A percentile compares a stretch with the other conserved stretches of the same genome.
These are phyloP conservation scores for Venturia pyrina DNA, from an alignment of 2,329 filamentous ascomycete genomes.

Conservation along the genomic window DNA sequence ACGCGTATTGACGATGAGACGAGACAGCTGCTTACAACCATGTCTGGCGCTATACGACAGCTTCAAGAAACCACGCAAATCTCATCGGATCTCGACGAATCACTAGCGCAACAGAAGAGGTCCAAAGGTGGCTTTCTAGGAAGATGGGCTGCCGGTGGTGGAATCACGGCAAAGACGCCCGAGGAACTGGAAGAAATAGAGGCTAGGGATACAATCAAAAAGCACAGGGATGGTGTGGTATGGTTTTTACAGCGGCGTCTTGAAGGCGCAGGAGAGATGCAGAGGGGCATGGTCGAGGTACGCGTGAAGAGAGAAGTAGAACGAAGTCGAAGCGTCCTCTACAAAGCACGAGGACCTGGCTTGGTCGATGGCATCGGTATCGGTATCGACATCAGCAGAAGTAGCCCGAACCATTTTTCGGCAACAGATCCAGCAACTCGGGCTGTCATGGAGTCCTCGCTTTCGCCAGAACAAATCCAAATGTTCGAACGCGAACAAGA, in stretches of 20 bases:
- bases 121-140: conserved; percentile 53
- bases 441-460: conserved; percentile 27
- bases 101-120: conserved; percentile 62
- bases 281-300: conserved; percentile 89
- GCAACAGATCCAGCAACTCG: conserved; percentile 14
- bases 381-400: conserved; percentile 13
- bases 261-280: conserved; percentile 65
- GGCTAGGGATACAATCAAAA: conserved; percentile 52
- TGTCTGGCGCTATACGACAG: conserved; percentile 70
- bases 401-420: conserved; percentile 1
- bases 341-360: conserved; percentile 42
- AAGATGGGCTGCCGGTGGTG: conserved; percentile 53
- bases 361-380: conserved; percentile 10
- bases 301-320: conserved; percentile 75
- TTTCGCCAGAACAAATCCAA: conserved; percentile 79
- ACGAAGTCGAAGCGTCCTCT: conserved; percentile 76
- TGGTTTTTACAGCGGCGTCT: conserved; percentile 70
- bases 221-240: conserved; percentile 71
- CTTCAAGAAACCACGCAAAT: conserved; percentile 75
- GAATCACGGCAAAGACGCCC: conserved; percentile 41
- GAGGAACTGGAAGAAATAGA: conserved; percentile 69
- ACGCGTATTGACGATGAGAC: conserved; percentile 82
- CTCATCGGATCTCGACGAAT: conserved; percentile 63
- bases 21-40: conserved; percentile 72
- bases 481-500: conserved; percentile 91